Percentiles rank a stretch among this genome's conserved stretches.
Evolutionary conservation across 2,329 filamentous ascomycete species (phyloP).

Genomic region (Rhynchosporium agropyri): DNA sequence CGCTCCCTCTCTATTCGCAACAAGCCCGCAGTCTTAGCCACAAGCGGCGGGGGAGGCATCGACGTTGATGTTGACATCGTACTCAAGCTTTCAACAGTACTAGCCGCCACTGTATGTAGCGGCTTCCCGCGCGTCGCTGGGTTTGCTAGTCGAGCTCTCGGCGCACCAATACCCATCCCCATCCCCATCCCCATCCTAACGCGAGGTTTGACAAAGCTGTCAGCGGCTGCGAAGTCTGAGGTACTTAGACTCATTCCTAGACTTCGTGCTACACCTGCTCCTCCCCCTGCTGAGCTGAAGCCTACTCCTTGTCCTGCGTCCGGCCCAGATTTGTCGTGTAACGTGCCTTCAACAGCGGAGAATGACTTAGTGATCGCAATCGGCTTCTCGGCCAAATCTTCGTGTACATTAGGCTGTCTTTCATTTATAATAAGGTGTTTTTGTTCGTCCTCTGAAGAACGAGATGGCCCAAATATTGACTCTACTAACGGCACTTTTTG

Average conservation of each 20-base stretch:
- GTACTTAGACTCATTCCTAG: background rate
- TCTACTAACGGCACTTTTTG: background rate
- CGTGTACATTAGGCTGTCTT: too few relatives aligned
- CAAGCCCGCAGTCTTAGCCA: too few relatives aligned
- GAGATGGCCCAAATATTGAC: background rate
- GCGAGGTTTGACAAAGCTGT: too few relatives aligned
- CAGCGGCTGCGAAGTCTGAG: background rate
- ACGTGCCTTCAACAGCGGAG: background rate
- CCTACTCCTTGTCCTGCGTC: background rate
- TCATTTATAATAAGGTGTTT: too few relatives aligned
- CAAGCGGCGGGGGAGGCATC: too few relatives aligned
- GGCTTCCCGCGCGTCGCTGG: slow-evolving; percentile 38
- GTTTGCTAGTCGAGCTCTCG: slow-evolving; percentile 33
- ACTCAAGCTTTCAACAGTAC: slow-evolving; percentile 29
- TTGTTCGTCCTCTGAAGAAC: slow-evolving; percentile 6
- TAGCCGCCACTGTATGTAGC: slow-evolving; percentile 33
- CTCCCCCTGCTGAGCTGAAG: slow-evolving; percentile 1
- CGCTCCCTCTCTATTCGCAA: too few relatives aligned
- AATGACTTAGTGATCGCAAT: slow-evolving; percentile 2
- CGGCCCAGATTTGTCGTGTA: background rate
- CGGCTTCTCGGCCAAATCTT: slow-evolving; percentile 14
- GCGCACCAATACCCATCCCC: background rate
- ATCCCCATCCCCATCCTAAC: too few relatives aligned
- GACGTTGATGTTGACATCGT: slow-evolving; percentile 14
- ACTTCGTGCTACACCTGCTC: background rate